phyloP scores from a whole-genome alignment of 306 rosid genomes.

The Fagus sylvatica region DNA sequence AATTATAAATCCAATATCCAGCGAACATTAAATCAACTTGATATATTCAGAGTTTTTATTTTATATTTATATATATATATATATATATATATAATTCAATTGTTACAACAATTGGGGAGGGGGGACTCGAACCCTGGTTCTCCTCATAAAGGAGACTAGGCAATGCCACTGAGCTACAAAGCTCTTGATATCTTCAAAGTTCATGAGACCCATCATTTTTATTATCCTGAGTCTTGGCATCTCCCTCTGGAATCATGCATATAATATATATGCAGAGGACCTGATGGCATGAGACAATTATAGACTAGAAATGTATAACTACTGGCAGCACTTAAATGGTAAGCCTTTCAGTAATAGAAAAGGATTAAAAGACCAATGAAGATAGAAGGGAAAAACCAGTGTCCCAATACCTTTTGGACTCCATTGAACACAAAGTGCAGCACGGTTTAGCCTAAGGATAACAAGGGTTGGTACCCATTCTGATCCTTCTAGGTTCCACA shows the following conservation, averaged over 20 bases:
- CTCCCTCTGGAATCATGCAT: neutral
- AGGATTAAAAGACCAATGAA: constrained; percentile 8
- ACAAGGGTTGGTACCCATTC: constrained; percentile 98
- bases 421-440: constrained; percentile 98
- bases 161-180: too few relatives aligned
- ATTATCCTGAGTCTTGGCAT: neutral
- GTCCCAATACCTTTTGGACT: constrained; percentile 83
- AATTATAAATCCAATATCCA: neutral
- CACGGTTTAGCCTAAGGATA: constrained; percentile 90
- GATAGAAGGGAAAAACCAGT: constrained; percentile 2
- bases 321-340: neutral
- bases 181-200: too few relatives aligned
- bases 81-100: too few relatives aligned
- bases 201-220: neutral
- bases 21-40: neutral
- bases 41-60: too few relatives aligned
- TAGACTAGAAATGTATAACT: neutral
- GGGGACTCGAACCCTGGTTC: too few relatives aligned
- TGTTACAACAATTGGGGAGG: too few relatives aligned
- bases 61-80: too few relatives aligned
- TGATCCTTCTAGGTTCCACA: constrained; percentile 91
- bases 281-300: neutral
- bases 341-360: neutral
- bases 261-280: neutral
- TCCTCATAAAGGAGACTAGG: too few relatives aligned